Evolutionary conservation across 352 stramenopile species (phyloP), one percentile per base, ranked within the genome.

Genomic region (Globisporangium mamillatum): DNA sequence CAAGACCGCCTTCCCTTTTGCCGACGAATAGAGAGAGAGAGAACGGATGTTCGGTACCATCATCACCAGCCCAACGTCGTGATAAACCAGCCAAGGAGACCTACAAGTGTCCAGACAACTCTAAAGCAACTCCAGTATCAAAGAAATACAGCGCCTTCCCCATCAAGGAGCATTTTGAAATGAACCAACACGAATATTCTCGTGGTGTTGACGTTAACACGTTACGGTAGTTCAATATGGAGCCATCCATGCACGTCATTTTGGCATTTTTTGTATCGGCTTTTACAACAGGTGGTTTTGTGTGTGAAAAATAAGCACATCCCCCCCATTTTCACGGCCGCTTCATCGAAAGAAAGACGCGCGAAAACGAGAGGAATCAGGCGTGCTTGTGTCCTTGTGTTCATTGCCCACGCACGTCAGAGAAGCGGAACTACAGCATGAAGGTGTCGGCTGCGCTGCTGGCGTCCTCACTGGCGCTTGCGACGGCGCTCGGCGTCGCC

Each of bases 1-100:
- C 69, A 75, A 75, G 69, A 77, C 67, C 3, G 63, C 68, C 34
- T 72, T 68, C 41, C 46, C 61, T 9, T 72, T 68, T 20, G 34
- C 64, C 12, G 64, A 59, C 53, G 59, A 64, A 46, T 64, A 32
- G 27, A 32, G 27, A 32, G 2, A 32, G 41, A 22, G 3, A 9
- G 14, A 50, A 50, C 1, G 10, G 36, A 44, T 44, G 12, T 18
- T 44, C 10, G 6, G 29, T 22, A 10, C 27, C 38, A 52, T 36
- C n/a, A 63, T 41, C 12, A 41, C 9, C 9, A 63, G n/a, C 27
- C 34, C 34, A 63, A 36, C 34, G 3, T 22, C 22, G 16, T 22
- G 41, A 50, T 22, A 22, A n/a, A 18, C 3, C 16, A 53, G 24
- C 22, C 22, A 48, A 53, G 32, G 7, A 60, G 18, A 18, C 20